These are phyloP conservation scores for Chrysoporthe deuterocubensis DNA, from an alignment of 2,329 filamentous ascomycete genomes.

Conservation along the genomic window DNA sequence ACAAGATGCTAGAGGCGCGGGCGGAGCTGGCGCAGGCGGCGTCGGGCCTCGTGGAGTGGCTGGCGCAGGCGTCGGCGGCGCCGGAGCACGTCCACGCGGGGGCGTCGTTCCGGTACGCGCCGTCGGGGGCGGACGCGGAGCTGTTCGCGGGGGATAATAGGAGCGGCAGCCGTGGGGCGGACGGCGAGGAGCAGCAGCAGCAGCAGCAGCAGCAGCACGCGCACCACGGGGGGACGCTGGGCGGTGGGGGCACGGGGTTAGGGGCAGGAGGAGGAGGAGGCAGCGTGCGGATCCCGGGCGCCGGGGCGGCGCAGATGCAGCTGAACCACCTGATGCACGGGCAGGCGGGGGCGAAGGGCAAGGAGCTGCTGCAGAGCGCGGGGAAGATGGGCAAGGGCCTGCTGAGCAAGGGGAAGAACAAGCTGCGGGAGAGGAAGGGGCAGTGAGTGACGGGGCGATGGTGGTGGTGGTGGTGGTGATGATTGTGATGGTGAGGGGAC, in stretches of 20 bases:
- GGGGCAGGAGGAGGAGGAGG: background rate
- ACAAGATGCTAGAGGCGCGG: conserved; percentile 73
- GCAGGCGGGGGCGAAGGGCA: conserved; percentile 80
- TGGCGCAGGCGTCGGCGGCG: conserved; percentile 48
- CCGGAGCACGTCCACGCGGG: conserved; percentile 52
- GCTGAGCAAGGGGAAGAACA: conserved; percentile 88
- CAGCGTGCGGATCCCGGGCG: conserved; percentile 39
- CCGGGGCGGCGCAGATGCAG: conserved; percentile 43
- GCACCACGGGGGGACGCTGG: background rate
- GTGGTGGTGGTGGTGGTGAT: too few relatives aligned
- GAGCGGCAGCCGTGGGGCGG: conserved; percentile 8
- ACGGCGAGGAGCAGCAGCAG: conserved; percentile 1
- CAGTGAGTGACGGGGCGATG: conserved; percentile 1
- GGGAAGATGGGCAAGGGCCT: conserved; percentile 90
- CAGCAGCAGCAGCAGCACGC: conserved; percentile 4
- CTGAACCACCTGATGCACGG: conserved; percentile 52
- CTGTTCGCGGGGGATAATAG: conserved; percentile 14
- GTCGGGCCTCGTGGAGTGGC: conserved; percentile 71
- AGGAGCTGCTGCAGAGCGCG: conserved; percentile 84
- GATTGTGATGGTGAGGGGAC: conserved; percentile 4
- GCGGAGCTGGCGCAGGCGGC: conserved; percentile 72
- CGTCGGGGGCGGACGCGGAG: conserved; percentile 24
- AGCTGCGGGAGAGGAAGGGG: conserved; percentile 61
- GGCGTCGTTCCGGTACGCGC: conserved; percentile 35
- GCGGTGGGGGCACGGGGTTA: background rate